phyloP scores from a whole-genome alignment of 495 filamentous ascomycete species.

The Neurospora sp. region DNA sequence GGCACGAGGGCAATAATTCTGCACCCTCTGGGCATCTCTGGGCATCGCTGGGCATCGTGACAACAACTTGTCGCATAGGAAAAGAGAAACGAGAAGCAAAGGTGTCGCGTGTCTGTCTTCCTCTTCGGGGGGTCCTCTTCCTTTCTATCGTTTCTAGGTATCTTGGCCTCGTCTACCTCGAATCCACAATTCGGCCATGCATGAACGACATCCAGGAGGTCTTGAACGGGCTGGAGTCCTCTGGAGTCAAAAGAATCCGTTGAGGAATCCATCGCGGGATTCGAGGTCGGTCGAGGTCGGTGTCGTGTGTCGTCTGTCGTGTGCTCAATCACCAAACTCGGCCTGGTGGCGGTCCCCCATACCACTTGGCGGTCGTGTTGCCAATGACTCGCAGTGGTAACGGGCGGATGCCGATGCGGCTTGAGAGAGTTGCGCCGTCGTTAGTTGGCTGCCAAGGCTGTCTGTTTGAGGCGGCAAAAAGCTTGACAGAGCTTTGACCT shows the following conservation, averaged over 20 bases:
- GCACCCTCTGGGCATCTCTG: neutral
- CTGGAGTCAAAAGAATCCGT: neutral
- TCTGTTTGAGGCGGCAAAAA: neutral
- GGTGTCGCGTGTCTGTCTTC: neutral
- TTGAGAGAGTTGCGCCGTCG: neutral
- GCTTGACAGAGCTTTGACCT: neutral
- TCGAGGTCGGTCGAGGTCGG: neutral
- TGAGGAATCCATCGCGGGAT: neutral
- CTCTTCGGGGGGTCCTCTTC: neutral
- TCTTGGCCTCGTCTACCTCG: neutral
- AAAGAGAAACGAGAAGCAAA: neutral
- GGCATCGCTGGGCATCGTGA: neutral
- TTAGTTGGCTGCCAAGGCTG: neutral
- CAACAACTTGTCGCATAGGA: neutral
- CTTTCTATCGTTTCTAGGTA: neutral
- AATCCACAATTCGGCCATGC: neutral
- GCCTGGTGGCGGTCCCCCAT: neutral
- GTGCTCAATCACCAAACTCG: neutral
- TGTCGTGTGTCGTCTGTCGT: neutral
- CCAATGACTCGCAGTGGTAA: neutral
- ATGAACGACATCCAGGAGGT: neutral
- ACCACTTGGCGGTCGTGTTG: neutral
- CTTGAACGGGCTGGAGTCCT: neutral
- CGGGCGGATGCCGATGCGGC: neutral
- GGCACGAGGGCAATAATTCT: neutral